Evolutionary conservation across 345 rosid species (phyloP), one percentile per base, ranked within the genome.

Genomic region (Rubroshorea leprosula): DNA sequence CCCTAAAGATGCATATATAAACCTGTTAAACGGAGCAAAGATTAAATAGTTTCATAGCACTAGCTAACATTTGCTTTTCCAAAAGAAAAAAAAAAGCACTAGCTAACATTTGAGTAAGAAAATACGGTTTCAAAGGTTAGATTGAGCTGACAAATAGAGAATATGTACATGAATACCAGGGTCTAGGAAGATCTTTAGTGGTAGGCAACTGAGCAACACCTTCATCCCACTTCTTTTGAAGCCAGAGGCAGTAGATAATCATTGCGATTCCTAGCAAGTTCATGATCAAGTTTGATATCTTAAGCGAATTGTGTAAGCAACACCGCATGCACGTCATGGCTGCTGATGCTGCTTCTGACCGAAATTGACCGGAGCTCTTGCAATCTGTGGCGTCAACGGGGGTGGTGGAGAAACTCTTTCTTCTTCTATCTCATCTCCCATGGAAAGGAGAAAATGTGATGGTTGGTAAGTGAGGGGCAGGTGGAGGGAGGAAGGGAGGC

Each of bases 241-340:
- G 79, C 86, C 90, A 83, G 12, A 83, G 80, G 0, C 86, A 65
- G 60, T 83, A 83, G 9, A 75, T 16, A 23, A 83, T 72, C 61
- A 76, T 55, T 19, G 62, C 80, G 51, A 68, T 43, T 3, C 79
- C 86, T 15, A 57, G 61, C 14, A 83, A 16, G 17, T 55, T 68
- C 29, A 76, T 63, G 1, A 76, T 2, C 5, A 73, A 3, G 53
- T 80, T 78, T 20, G 69, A 45, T 26, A 60, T 23, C 65, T 60
- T 74, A 24, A 78, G 49, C 0, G 76, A 51, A 1, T 21, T 21
- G 49, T 54, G 73, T 55, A 80, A 12, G 56, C 79, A 76, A 51
- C 86, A 83, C 60, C 79, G 57, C 0, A 62, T 35, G 25, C 90
- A 83, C 46, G 57, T 48, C 85, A 74, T 80, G 19, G 23, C 57